Evolutionary conservation across 805 yeast genomes (phyloP), one percentile per base, ranked within the genome.

Genomic region (Candida xyloterini): DNA sequence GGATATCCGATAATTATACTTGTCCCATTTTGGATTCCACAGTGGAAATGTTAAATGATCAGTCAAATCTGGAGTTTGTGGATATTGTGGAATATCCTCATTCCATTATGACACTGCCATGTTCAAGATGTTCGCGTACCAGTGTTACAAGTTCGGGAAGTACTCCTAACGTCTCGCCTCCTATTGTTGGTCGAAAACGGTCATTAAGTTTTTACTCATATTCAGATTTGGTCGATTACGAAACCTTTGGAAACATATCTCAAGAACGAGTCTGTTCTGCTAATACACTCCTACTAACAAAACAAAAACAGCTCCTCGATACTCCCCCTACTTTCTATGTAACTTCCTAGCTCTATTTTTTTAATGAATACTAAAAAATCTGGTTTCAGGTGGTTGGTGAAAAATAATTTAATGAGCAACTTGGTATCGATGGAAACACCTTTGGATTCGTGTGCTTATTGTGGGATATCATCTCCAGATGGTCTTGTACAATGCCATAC

Each of bases 1-100:
- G 56, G 69, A 63, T 51, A 63, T 70, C 62, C 51, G 85, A 86
- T 59, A 84, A 88, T 60, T 76, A 63, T 50, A 84, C 87, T 15
- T 84, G 95, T 2, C 90, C 96, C 0, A 86, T 86, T 6, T 67
- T 87, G 50, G 95, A 86, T 52, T 87, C 95, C 7, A 76, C 93
- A 4, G 73, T 80, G 14, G 77, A 82, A 44, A 67, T 84, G 26
- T 70, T 79, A 30, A 74, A 80, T 10, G 79, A 79, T 51, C 53
- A 68, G 30, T 68, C 83, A 4, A 76, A 82, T 52, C 71, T 88
- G 44, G 82, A 84, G 48, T 72, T 75, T 39, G 79, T 85, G 10
- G 90, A 84, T 44, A 76, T 87, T 62, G 78, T 86, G 15, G 55
- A 61, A 33, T 52, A 56, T n/a, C 62, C 65, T 13, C 59, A 51